Base-by-base conservation (phyloP, 208 protist genomes). In the Crithidia fasciculata region DNA sequence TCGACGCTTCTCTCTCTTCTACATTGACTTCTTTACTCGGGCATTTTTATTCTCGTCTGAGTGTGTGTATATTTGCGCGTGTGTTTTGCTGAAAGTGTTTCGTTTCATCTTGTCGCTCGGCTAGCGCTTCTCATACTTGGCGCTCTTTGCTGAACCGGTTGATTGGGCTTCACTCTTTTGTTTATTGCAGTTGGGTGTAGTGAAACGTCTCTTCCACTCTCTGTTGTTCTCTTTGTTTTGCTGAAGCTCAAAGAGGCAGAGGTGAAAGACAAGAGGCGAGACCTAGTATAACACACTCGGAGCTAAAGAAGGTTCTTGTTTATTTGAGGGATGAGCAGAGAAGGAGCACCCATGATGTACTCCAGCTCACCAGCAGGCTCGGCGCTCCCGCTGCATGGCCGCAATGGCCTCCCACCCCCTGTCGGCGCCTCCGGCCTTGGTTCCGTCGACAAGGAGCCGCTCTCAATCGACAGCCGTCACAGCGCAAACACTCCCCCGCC, bases 351-450 rank as follows among this genome's bases (percentile, higher is more conserved):
- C 45, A 49, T 53, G 4, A 68, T 68, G 62, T n/a, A 44, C 8
- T 15, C 62, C 45, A 47, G 36, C 45, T 5, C 49, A 36, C 62
- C 55, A 49, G 2, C 45, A 8, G 18, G 49, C 47, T 57, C 36
- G 5, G 62, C 57, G 9, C 7, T 45, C 15, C 62, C 45, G 49
- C 50, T 68, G 45, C 62, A 68, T 16, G 37, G 50, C 62, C 62
- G 62, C 62, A 68, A 45, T 37, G 37, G 10, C 8, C 16, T 57
- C 37, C 5, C 5, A 4, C 16, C 13, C 4, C 8, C 16, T 28
- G 41, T 15, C 19, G 28, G 28, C 28, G 4, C 60, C 10, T 7
- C 18, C 2, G 18, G 28, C 39, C 41, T 37, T 54, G 16, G 10
- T 7, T 6, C 61, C 12, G 45, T 9, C 15, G 49, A 57, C 28